Evolutionary conservation across 768 basidiomycete genomes (phyloP).

Genomic region (Sporobolomyces phaffii): DNA sequence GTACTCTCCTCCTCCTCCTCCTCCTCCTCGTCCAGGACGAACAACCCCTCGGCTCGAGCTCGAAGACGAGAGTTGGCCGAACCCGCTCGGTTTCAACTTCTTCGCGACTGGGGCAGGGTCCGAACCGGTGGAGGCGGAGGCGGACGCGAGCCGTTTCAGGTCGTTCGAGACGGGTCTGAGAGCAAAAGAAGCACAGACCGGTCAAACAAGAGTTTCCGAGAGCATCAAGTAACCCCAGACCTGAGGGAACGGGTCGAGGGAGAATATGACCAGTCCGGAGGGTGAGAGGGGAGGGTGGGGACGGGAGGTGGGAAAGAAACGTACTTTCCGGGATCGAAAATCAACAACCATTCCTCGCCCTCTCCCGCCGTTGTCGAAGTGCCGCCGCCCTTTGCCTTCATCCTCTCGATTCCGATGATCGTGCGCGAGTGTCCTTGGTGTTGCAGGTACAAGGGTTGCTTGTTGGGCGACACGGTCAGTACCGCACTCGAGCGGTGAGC

Average conservation of each 20-base stretch:
- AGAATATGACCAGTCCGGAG: neutral
- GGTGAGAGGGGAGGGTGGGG: neutral
- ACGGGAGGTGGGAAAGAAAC: too few relatives aligned
- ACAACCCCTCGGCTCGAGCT: too few relatives aligned
- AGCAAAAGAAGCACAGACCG: neutral
- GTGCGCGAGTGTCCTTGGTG: conserved; percentile 40
- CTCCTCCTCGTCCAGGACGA: too few relatives aligned
- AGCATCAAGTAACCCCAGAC: neutral
- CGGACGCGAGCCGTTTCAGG: neutral
- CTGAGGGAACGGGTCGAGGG: neutral
- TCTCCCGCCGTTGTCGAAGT: neutral
- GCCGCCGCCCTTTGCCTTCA: neutral
- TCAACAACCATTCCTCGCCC: conserved; percentile 33
- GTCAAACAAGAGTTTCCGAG: too few relatives aligned
- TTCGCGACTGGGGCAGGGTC: neutral
- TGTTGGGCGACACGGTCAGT: neutral
- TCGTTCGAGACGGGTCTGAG: conserved; percentile 14
- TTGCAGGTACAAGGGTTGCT: conserved; percentile 42
- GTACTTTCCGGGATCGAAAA: conserved; percentile 40
- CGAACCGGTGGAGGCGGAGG: neutral
- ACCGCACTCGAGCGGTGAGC: neutral
- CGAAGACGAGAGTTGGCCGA: neutral
- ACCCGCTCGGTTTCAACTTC: conserved; percentile 12
- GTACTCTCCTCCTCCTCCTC: neutral
- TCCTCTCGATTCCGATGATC: conserved; percentile 39